phyloP scores from a whole-genome alignment of 768 basidiomycete genomes.

The Filobasidium wieringae region DNA sequence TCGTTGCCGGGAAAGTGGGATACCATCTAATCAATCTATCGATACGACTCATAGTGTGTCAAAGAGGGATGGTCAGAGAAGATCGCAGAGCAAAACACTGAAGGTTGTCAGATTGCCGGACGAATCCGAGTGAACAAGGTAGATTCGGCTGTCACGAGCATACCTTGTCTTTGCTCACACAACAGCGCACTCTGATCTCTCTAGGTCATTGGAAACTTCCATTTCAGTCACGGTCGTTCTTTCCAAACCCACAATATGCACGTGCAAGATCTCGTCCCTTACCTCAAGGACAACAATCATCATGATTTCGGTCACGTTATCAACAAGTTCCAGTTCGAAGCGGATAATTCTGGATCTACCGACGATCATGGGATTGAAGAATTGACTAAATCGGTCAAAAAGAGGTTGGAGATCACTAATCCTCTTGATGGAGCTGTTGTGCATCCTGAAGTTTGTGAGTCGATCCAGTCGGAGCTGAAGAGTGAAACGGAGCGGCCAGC shows the following conservation, averaged over 20 bases:
- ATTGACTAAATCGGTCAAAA: constrained; percentile 40
- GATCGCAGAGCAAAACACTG: constrained; percentile 77
- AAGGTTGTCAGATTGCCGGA: constrained; percentile 89
- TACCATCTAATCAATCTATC: background rate
- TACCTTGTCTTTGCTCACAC: background rate
- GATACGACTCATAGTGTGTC: constrained; percentile 52
- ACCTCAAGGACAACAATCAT: constrained; percentile 71
- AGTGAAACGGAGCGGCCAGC: background rate
- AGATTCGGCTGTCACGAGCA: constrained; percentile 1
- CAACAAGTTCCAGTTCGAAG: constrained; percentile 64
- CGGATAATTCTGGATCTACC: constrained; percentile 59
- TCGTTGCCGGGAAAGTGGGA: background rate
- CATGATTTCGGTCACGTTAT: constrained; percentile 91
- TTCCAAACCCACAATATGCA: constrained; percentile 75
- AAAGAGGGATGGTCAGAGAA: constrained; percentile 91
- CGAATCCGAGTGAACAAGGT: constrained; percentile 93
- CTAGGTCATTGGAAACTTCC: constrained; percentile 66
- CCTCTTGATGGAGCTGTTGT: constrained; percentile 58
- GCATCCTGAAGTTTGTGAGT: constrained; percentile 43
- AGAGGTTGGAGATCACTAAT: constrained; percentile 60
- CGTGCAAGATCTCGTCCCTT: constrained; percentile 51
- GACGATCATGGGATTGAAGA: constrained; percentile 21
- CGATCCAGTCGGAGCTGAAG: too few species aligned
- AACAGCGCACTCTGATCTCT: background rate
- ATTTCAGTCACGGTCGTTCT: constrained; percentile 86